phyloP scores from a whole-genome alignment of 2,329 filamentous ascomycete genomes.

The Emmonsiellopsis sp. region DNA sequence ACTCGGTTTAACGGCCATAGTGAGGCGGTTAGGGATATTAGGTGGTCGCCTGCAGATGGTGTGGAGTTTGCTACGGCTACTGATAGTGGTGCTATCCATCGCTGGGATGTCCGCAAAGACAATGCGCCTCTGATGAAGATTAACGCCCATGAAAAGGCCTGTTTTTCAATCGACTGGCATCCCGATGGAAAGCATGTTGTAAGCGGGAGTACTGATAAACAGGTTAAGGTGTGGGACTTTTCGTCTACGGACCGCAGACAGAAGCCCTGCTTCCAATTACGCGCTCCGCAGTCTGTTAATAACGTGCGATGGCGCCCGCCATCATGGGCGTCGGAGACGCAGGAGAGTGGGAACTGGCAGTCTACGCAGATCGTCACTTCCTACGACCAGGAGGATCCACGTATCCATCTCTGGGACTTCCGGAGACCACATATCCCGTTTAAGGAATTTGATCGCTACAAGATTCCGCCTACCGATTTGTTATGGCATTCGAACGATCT shows the following conservation, averaged over 20 bases:
- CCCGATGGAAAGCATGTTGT: conserved; percentile 56
- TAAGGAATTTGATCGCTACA: conserved; percentile 49
- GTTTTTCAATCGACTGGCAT: conserved; percentile 57
- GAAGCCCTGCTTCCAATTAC: conserved; percentile 49
- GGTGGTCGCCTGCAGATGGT: conserved; percentile 55
- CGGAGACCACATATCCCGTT: conserved; percentile 53
- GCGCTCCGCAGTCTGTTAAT: conserved; percentile 51
- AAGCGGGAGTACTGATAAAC: conserved; percentile 53
- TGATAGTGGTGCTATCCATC: conserved; percentile 53
- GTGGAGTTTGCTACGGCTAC: conserved; percentile 56
- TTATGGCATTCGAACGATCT: conserved; percentile 56
- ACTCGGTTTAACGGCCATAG: conserved; percentile 47
- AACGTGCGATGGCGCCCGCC: conserved; percentile 55
- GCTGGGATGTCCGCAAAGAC: conserved; percentile 53
- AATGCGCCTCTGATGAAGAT: conserved; percentile 50
- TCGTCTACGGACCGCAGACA: conserved; percentile 46
- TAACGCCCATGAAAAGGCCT: conserved; percentile 51
- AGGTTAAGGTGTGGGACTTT: conserved; percentile 57
- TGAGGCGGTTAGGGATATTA: conserved; percentile 53
- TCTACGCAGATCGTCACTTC: conserved; percentile 54
- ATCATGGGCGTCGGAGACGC: conserved; percentile 44
- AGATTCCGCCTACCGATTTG: conserved; percentile 48
- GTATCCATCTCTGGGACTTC: conserved; percentile 57
- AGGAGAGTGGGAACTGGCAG: conserved; percentile 45
- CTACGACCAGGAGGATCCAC: conserved; percentile 52